Percentiles rank a stretch among this genome's conserved stretches.
Evolutionary conservation across 2,329 filamentous ascomycete species (phyloP).

Genomic region (Hymenoscyphus repandus): DNA sequence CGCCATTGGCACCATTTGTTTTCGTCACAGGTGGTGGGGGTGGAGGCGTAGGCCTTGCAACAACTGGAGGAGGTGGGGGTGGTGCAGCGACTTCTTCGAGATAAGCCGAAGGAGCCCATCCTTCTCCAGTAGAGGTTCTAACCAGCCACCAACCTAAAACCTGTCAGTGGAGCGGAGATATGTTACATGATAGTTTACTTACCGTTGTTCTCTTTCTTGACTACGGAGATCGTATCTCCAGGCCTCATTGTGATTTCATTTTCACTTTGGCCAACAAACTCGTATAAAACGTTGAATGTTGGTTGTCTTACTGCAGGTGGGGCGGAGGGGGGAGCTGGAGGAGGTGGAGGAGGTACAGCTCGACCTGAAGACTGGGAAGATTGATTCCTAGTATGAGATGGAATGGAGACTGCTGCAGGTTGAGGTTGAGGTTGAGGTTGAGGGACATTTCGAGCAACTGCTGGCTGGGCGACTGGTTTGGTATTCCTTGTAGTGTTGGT

Average conservation of each 20-base stretch:
- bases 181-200: constrained; percentile 33
- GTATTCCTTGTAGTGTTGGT: constrained; percentile 40
- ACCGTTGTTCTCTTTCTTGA: constrained; percentile 97
- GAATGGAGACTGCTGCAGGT: constrained; percentile 34
- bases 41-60: constrained; percentile 19
- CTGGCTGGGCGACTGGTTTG: constrained; percentile 25
- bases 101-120: constrained; percentile 92
- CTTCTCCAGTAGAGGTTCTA: constrained; percentile 67
- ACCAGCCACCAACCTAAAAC: constrained; percentile 88
- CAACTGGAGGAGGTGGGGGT: constrained; percentile 61
- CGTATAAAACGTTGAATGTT: constrained; percentile 85
- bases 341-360: constrained; percentile 52
- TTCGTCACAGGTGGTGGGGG: constrained; percentile 18
- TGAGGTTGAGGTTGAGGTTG: constrained; percentile 17
- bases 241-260: constrained; percentile 80
- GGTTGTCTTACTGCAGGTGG: constrained; percentile 60
- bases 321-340: constrained; percentile 57
- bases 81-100: constrained; percentile 68
- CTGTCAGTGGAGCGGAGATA: constrained; percentile 31
- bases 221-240: constrained; percentile 78
- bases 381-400: constrained; percentile 50
- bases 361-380: constrained; percentile 49
- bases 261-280: constrained; percentile 77
- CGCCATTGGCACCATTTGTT: constrained; percentile 33
- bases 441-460: neutral